These are phyloP conservation scores for Pelargonium nanum DNA, from an alignment of 345 rosid genomes.

Conservation along the genomic window DNA sequence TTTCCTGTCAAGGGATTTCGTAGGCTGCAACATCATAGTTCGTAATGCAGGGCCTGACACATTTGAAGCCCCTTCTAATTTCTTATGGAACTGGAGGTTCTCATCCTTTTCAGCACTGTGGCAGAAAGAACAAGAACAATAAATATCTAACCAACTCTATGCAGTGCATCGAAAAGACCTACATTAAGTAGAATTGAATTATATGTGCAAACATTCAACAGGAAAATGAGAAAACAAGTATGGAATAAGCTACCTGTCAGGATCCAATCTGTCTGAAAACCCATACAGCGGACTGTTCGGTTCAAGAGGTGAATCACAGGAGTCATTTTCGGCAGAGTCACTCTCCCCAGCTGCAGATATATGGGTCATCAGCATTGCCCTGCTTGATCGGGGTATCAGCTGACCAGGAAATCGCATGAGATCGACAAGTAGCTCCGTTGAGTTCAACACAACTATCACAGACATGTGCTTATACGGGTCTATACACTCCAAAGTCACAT, in stretches of 20 bases:
- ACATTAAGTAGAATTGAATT: not conserved
- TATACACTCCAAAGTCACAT: constrained; percentile 61
- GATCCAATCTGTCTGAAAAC: constrained; percentile 54
- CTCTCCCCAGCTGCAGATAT: constrained; percentile 91
- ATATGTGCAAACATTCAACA: not conserved
- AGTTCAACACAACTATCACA: constrained; percentile 70
- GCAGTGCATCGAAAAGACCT: not conserved
- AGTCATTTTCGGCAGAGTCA: constrained; percentile 98
- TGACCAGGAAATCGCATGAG: constrained; percentile 96
- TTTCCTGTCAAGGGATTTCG: constrained; percentile 47
- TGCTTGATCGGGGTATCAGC: constrained; percentile 73
- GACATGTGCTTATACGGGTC: constrained; percentile 87
- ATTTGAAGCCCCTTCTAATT: constrained; percentile 59
- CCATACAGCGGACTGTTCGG: constrained; percentile 96
- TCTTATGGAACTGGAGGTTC: constrained; percentile 46
- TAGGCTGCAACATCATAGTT: constrained; percentile 51
- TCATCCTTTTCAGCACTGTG: constrained; percentile 85
- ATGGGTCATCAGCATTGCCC: constrained; percentile 82
- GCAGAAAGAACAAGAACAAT: constrained; percentile 15
- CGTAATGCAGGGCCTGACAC: constrained; percentile 55
- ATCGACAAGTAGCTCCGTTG: constrained; percentile 83
- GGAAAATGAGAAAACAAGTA: not conserved
- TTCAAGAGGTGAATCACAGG: constrained; percentile 96
- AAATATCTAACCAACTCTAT: constrained; percentile 8
- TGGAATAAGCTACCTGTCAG: constrained; percentile 42